Base-by-base conservation (phyloP, 2,329 filamentous ascomycete genomes). In the Ascochyta lentis region DNA sequence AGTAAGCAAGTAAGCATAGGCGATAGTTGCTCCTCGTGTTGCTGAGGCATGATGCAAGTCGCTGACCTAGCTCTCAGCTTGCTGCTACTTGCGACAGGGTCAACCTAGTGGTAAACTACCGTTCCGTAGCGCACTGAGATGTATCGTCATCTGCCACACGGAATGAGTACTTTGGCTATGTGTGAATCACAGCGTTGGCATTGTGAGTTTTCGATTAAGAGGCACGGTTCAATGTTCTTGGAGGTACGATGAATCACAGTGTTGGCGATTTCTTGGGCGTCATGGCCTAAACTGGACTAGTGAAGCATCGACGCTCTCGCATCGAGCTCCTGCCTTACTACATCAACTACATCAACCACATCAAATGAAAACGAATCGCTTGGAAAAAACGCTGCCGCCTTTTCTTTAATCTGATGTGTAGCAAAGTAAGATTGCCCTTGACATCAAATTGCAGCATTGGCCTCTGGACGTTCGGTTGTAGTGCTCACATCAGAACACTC, bases 11-110 rank as follows among this genome's bases (percentile, higher is more conserved):
- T 5, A 13, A 15, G n/a, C 2, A 9, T 15, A 38, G n/a, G 16
- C 10, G 15, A 26, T 6, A 10, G 7, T n/a, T 5, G 4, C 13
- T 15, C 22, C n/a, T 24, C n/a, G 27, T 5, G 34, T 19, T 23
- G 38, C 43, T 35, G 38, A 48, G 38, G 29, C 31, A 31, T 29
- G 45, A 24, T 26, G 48, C 37, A 22, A 19, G 35, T 43, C 39
- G 47, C 46, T 49, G 53, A 55, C 53, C 38, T 26, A 39, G 37
- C 15, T 55, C 53, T 55, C 53, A 55, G 53, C 53, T 50, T 37
- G 42, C 24, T 35, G 27, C 45, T 35, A 37, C 12, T 40, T 43
- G 41, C 41, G 15, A 37, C 31, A 50, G 33, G 42, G 42, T 34
- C 33, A 46, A 19, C 53, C 38, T 42, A 41, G 43, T 13, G 12